A percentile compares a stretch with the other conserved stretches of the same genome.
These are phyloP conservation scores for Gynochthodes officinalis DNA, from an alignment of 257 asterid genomes.

Conservation along the genomic window DNA sequence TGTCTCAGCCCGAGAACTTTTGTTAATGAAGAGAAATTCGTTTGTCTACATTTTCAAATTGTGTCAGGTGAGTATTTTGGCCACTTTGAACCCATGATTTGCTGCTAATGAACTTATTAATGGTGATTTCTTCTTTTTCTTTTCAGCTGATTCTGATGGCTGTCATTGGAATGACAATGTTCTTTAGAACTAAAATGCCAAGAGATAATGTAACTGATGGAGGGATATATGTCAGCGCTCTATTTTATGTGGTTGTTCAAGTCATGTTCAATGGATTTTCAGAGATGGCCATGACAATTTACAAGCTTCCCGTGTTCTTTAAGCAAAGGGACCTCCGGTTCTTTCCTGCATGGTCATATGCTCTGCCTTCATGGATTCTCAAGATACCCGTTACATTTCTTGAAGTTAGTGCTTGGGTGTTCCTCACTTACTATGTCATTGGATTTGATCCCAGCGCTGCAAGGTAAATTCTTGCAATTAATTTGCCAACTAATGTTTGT, in stretches of 20 bases:
- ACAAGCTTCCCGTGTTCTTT: conserved; percentile 74
- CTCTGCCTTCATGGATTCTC: conserved; percentile 60
- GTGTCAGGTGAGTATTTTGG: conserved; percentile 37
- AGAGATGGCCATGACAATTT: conserved; percentile 59
- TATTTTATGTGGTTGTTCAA: conserved; percentile 36
- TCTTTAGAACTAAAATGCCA: conserved; percentile 51
- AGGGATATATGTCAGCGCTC: conserved; percentile 40
- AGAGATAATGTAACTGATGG: conserved; percentile 40
- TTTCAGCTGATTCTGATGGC: conserved; percentile 45
- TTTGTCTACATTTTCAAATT: conserved; percentile 49
- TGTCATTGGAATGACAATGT: conserved; percentile 37
- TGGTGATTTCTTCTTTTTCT: conserved; percentile 3
- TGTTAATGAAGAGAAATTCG: conserved; percentile 61
- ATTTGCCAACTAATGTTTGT: background rate
- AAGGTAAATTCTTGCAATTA: conserved; percentile 32
- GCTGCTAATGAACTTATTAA: background rate
- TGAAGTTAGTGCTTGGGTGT: conserved; percentile 53
- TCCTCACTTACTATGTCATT: conserved; percentile 51
- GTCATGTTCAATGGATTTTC: conserved; percentile 64
- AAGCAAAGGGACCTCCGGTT: conserved; percentile 69
- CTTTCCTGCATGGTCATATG: conserved; percentile 75
- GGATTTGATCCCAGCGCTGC: conserved; percentile 64
- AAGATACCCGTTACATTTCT: conserved; percentile 48
- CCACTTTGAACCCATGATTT: background rate
- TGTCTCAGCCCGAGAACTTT: conserved; percentile 46